phyloP scores from a whole-genome alignment of 83 land plant genomes.

The Picea abies region DNA sequence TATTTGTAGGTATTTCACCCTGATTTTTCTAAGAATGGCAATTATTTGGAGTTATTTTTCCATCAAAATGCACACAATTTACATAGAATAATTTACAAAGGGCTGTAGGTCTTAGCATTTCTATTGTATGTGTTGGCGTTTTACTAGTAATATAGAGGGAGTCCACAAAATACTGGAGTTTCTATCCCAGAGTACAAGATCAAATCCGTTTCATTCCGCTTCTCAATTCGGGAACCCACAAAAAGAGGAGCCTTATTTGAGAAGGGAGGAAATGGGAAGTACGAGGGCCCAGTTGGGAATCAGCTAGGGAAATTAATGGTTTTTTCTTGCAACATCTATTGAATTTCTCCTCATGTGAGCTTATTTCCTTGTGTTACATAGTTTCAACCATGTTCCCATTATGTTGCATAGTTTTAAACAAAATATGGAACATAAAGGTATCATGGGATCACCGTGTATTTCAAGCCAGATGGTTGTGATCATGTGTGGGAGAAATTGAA shows the following conservation, averaged over 20 bases:
- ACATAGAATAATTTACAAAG: conserved; percentile 21
- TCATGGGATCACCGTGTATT: neutral
- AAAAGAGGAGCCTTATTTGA: no score
- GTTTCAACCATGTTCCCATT: neutral
- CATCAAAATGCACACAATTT: no score
- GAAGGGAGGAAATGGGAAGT: no score
- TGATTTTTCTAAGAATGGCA: no score
- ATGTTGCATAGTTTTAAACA: neutral
- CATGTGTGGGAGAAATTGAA: conserved; percentile 52
- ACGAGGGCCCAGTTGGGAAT: no score
- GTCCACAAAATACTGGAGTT: no score
- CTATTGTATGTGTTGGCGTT: conserved; percentile 63
- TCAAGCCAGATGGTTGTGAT: conserved; percentile 51
- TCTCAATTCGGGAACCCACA: no score
- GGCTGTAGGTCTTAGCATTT: conserved; percentile 64
- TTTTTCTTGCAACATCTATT: conserved; percentile 46
- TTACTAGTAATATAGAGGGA: conserved; percentile 31
- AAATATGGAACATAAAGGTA: neutral
- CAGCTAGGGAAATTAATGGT: no score
- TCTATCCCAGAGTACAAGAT: no score
- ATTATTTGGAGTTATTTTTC: no score
- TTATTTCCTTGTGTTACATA: neutral
- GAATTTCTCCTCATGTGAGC: conserved; percentile 40
- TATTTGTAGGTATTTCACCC: no score
- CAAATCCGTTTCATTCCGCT: no score